These are phyloP conservation scores for Eucalyptus tenuipes DNA, from an alignment of 345 rosid species.

Conservation along the genomic window DNA sequence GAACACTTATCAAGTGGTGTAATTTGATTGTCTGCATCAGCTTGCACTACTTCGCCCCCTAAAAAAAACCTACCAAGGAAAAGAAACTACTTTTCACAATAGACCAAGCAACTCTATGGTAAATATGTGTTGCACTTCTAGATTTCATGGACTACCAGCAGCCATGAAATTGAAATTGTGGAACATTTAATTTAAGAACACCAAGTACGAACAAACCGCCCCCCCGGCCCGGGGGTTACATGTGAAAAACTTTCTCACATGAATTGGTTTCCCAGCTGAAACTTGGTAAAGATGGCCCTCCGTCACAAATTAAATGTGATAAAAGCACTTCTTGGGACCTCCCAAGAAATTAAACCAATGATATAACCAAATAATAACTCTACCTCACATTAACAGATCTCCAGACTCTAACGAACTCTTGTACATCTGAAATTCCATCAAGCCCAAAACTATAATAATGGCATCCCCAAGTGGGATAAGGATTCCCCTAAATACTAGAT, in stretches of 20 bases:
- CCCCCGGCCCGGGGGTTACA: background rate
- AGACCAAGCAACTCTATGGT: background rate
- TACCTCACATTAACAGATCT: background rate
- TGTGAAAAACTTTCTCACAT: background rate
- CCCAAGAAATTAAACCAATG: background rate
- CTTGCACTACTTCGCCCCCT: background rate
- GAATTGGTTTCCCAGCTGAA: background rate
- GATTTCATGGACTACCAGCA: background rate
- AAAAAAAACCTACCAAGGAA: background rate
- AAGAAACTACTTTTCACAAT: background rate
- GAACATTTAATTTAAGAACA: background rate
- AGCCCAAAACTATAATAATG: background rate
- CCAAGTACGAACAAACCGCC: background rate
- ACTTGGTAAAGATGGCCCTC: background rate
- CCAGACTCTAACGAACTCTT: background rate
- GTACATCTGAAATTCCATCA: background rate
- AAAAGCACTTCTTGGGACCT: background rate
- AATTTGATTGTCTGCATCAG: background rate
- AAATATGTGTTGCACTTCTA: background rate
- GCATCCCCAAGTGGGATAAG: background rate
- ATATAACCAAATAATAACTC: background rate
- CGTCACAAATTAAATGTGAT: background rate
- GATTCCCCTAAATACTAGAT: background rate
- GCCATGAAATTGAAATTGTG: background rate
- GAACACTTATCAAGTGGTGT: background rate